These are phyloP conservation scores for Cyphellophora attinorum DNA, from an alignment of 2,329 filamentous ascomycete genomes.

Conservation along the genomic window DNA sequence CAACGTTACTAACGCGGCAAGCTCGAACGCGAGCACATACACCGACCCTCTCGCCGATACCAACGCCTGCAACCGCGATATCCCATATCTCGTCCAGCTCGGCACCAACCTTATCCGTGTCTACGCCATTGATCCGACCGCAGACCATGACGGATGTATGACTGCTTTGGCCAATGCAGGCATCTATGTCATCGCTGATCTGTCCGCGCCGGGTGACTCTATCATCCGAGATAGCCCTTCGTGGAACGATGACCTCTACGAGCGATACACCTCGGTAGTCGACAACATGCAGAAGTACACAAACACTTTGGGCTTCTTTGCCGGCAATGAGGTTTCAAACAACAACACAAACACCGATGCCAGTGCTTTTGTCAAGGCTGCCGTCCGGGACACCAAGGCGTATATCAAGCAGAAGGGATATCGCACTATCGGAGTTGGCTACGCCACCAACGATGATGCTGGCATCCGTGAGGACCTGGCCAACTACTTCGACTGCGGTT, in stretches of 20 bases:
- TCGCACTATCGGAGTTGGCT: slow-evolving; percentile 78
- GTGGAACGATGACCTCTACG: slow-evolving; percentile 72
- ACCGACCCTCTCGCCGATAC: slow-evolving; percentile 72
- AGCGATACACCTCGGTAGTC: slow-evolving; percentile 74
- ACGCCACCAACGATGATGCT: slow-evolving; percentile 88
- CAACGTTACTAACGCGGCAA: slow-evolving; percentile 27
- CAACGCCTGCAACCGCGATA: slow-evolving; percentile 67
- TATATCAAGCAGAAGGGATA: slow-evolving; percentile 78
- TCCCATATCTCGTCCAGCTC: slow-evolving; percentile 68
- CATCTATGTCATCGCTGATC: slow-evolving; percentile 91
- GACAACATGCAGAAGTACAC: slow-evolving; percentile 72
- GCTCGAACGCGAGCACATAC: slow-evolving; percentile 47
- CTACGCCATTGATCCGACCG: slow-evolving; percentile 76
- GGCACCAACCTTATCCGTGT: slow-evolving; percentile 90
- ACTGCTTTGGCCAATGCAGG: slow-evolving; percentile 67
- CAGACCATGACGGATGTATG: slow-evolving; percentile 80
- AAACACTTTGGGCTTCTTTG: slow-evolving; percentile 96
- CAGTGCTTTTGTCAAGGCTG: slow-evolving; percentile 93
- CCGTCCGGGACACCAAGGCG: slow-evolving; percentile 88
- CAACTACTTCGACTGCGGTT: slow-evolving; percentile 89
- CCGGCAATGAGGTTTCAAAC: slow-evolving; percentile 95
- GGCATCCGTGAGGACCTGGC: slow-evolving; percentile 73
- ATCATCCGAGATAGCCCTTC: slow-evolving; percentile 72
- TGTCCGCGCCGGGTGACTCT: slow-evolving; percentile 70
- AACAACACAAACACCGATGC: slow-evolving; percentile 77